Base-by-base conservation (phyloP, 495 filamentous ascomycete genomes). In the Lentithecium fluviatile region DNA sequence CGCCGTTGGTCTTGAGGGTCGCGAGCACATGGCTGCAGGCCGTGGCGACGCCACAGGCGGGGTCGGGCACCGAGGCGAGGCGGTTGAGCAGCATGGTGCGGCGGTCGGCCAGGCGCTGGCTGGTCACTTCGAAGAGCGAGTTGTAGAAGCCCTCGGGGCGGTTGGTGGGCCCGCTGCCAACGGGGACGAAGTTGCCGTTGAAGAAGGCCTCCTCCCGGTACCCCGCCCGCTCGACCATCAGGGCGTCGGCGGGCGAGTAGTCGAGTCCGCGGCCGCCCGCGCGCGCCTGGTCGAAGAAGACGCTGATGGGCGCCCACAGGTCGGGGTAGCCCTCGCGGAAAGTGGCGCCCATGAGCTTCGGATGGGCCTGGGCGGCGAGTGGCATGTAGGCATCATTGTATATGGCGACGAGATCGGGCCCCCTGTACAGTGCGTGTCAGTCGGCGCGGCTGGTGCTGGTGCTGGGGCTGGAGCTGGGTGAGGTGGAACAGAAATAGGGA, bases 61-160 rank as follows among this genome's bases (percentile, higher is more conserved):
- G 48, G 19, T 66, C 52, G 6, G 51, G 38, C 12, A 54, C 49
- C 7, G 54, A 46, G 5, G 66, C 66, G 25, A 59, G 58, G 1
- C 46, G 48, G 20, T 65, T 69, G 10, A 69, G 56, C 66, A 63
- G 65, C 6, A 17, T 61, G 17, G 59, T 54, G 34, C 68, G 52
- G 0, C 71, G 64, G 13, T 71, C 71, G 20, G 56, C 57, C 8
- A 73, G 58, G 13, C 56, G 49, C 40, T 57, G 60, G 0, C 37
- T 45, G 20, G 70, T 73, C 17, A 64, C 55, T 42, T 73, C 70
- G 25, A 64, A 26, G 19, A 58, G 50, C 5, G 66, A 46, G 36
- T 72, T 69, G 58, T 70, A 72, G 38, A 67, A 52, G 34, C 66
- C 68, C 19, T 66, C 66, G 60, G 59, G 57, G 20, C 36, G 53